These are phyloP conservation scores for Echium plantagineum DNA, from an alignment of 257 asterid genomes.

Conservation along the genomic window DNA sequence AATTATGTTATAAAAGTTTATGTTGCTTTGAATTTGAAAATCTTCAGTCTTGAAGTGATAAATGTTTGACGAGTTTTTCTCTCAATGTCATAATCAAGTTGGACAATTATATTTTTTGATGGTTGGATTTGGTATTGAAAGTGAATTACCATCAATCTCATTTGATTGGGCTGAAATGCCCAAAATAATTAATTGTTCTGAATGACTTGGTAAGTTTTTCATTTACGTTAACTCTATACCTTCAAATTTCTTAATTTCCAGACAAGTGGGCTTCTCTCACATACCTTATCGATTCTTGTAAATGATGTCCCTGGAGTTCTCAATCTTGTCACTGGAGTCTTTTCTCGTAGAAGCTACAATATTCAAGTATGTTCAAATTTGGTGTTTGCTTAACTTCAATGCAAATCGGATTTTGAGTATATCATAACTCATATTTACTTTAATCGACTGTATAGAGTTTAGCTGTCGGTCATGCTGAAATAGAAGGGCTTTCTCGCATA, in stretches of 20 bases:
- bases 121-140: neutral
- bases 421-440: neutral
- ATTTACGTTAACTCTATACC: neutral
- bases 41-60: neutral
- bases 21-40: neutral
- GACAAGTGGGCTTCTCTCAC: constrained; percentile 73
- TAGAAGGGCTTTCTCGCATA: constrained; percentile 71
- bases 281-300: constrained; percentile 69
- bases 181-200: too few species aligned
- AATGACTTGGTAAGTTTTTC: neutral
- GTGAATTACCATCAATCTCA: neutral
- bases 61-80: neutral
- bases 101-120: too few species aligned
- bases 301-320: constrained; percentile 71
- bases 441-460: constrained; percentile 48
- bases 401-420: neutral
- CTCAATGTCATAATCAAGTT: neutral
- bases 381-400: constrained; percentile 3
- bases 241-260: constrained; percentile 18
- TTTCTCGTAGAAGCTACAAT: constrained; percentile 77
- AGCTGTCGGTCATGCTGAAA: constrained; percentile 83
- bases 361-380: constrained; percentile 42
- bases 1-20: neutral
- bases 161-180: neutral
- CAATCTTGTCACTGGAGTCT: constrained; percentile 73